Evolutionary conservation across 805 yeast species (phyloP), one percentile per base, ranked within the genome.

Genomic region (Monosporozyma servazzii): DNA sequence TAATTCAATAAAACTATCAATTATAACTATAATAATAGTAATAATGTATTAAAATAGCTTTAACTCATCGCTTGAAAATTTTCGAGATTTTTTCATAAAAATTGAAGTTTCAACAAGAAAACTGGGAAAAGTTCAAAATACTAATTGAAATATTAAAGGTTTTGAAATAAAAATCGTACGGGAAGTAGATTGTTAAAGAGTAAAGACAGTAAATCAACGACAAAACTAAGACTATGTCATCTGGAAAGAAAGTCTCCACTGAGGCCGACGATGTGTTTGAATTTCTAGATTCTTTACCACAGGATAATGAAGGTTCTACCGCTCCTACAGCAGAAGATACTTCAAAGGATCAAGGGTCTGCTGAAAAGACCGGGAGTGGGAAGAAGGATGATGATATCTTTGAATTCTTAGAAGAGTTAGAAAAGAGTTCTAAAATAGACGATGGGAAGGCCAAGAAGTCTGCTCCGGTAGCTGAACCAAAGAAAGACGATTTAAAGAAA

Each of bases 271-370:
- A 86, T 59, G 91, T 86, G 5, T 74, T 86, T 50, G 91, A 86
- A 56, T 87, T 87, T 62, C 74, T 86, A 58, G 88, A 85, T 61
- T 84, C 90, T 0, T 75, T 88, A 47, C 93, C 95, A 3, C 88
- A 83, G 48, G 53, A 74, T 29, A 53, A 54, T 43, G 60, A 58
- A 40, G 69, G 64, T 23, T 36, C 43, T 75, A 69, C 74, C 20
- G 54, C 58, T 31, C 39, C 39, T 18, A 54, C 25, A 8, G 6
- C 42, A 9, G 25, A 39, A 9, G 10, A 5, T 10, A 39, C 13
- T 37, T 4, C 21, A 1, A 39, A 39, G 11, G 42, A 51, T 42
- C 33, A 44, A 27, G 51, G 48, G 45, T 58, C 29, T 41, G 29
- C 3, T 41, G 56, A 27, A 15, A 46, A 15, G 29, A 15, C 56